These are phyloP conservation scores for Tylopilus orsonianus DNA, from an alignment of 1,284 basidiomycete species.

Conservation along the genomic window DNA sequence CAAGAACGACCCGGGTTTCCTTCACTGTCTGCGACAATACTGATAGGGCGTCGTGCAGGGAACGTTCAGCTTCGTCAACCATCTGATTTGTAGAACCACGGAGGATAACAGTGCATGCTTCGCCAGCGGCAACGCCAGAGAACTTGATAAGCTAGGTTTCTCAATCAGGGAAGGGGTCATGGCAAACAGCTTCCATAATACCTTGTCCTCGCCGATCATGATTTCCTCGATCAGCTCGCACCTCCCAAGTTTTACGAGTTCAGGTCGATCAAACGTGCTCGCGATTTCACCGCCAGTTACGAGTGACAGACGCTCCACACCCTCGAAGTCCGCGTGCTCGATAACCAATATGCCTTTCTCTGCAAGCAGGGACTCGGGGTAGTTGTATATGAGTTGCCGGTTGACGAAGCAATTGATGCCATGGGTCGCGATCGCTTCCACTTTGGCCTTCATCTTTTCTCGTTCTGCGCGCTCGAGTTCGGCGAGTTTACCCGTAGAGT, in stretches of 20 bases:
- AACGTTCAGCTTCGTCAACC: constrained; percentile 99
- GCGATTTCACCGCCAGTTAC: constrained; percentile 99
- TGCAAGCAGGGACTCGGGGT: constrained; percentile 91
- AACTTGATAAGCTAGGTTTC: constrained; percentile 89
- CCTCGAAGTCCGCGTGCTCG: constrained; percentile 99
- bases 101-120: constrained; percentile 98
- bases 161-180: background rate
- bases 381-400: constrained; percentile 99
- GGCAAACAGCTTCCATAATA: constrained; percentile 33
- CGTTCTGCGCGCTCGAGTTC: constrained; percentile 96
- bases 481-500: constrained; percentile 94
- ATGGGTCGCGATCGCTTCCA: constrained; percentile 90
- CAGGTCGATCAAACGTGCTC: constrained; percentile 92
- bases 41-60: constrained; percentile 95
- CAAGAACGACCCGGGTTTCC: constrained; percentile 92
- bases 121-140: constrained; percentile 95
- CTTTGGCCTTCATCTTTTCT: constrained; percentile 99
- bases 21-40: constrained; percentile 98
- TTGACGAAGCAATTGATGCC: constrained; percentile 99
- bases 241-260: constrained; percentile 89
- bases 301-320: constrained; percentile 92
- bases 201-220: constrained; percentile 99
- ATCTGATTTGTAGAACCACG: constrained; percentile 97
- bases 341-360: constrained; percentile 96
- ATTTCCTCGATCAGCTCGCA: constrained; percentile 98